phyloP scores from a whole-genome alignment of 805 yeast genomes.

The Saccharomyces eubayanus region DNA sequence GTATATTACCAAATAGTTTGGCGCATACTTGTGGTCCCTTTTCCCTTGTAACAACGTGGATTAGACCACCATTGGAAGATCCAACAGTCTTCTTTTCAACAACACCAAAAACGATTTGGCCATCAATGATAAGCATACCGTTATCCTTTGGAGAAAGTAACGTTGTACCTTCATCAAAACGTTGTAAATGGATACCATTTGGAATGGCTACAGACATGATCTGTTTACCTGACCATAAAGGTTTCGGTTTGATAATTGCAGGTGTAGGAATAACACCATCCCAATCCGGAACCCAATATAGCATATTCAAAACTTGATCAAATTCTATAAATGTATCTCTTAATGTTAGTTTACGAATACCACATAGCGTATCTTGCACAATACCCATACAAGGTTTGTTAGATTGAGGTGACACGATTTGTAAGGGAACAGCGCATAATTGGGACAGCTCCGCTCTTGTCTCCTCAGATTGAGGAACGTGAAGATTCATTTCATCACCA shows the following conservation, averaged over 20 bases:
- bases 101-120: slow-evolving; percentile 95
- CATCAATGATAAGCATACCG: slow-evolving; percentile 93
- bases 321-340: slow-evolving; percentile 83
- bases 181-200: slow-evolving; percentile 86
- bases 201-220: slow-evolving; percentile 88
- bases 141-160: slow-evolving; percentile 79
- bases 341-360: slow-evolving; percentile 89
- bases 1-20: slow-evolving; percentile 81
- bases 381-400: slow-evolving; percentile 99
- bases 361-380: slow-evolving; percentile 97
- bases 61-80: slow-evolving; percentile 95
- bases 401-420: slow-evolving; percentile 96
- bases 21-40: slow-evolving; percentile 91
- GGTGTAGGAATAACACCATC: slow-evolving; percentile 97
- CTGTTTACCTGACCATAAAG: slow-evolving; percentile 97
- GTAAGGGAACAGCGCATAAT: slow-evolving; percentile 93
- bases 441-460: slow-evolving; percentile 93
- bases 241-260: slow-evolving; percentile 87
- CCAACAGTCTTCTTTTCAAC: slow-evolving; percentile 98
- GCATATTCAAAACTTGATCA: slow-evolving; percentile 91
- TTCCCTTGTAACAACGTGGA: slow-evolving; percentile 95
- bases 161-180: slow-evolving; percentile 86
- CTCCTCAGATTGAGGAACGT: slow-evolving; percentile 97
- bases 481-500: slow-evolving; percentile 99
- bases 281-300: slow-evolving; percentile 98